Evolutionary conservation across 2,329 filamentous ascomycete genomes (phyloP).

Genomic region (Septoria linicola): DNA sequence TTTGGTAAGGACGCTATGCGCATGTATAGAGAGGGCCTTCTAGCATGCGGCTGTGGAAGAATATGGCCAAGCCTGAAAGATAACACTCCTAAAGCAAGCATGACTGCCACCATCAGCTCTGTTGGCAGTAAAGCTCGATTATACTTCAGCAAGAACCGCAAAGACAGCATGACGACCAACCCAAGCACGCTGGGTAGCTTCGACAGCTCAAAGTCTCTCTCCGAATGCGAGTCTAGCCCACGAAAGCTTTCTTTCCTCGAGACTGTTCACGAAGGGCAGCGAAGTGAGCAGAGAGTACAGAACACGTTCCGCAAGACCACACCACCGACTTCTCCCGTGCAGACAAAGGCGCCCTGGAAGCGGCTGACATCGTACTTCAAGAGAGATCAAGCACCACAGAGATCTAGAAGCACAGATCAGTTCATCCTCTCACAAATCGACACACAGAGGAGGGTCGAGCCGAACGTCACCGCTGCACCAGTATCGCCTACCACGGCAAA

Average conservation of each 20-base stretch:
- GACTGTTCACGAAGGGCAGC: constrained; percentile 23
- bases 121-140: constrained; percentile 33
- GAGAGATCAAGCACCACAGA: not conserved
- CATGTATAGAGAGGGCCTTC: constrained; percentile 52
- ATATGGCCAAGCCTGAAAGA: constrained; percentile 27
- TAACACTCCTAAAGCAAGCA: constrained; percentile 10
- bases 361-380: constrained; percentile 17
- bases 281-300: constrained; percentile 3
- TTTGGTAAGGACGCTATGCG: constrained; percentile 60
- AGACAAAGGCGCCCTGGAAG: constrained; percentile 9
- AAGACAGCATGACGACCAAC: constrained; percentile 12
- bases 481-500: constrained; percentile 19
- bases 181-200: constrained; percentile 10
- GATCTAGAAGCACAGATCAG: constrained; percentile 13
- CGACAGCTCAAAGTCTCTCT: constrained; percentile 15
- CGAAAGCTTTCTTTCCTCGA: constrained; percentile 27
- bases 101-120: constrained; percentile 24
- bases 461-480: constrained; percentile 20
- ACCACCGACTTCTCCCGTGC: not conserved
- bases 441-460: constrained; percentile 10
- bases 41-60: constrained; percentile 43
- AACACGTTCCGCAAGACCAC: not conserved
- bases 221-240: constrained; percentile 22
- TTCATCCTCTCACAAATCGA: constrained; percentile 19
- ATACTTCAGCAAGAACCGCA: constrained; percentile 23